A percentile compares a stretch with the other conserved stretches of the same genome.
Evolutionary conservation across 2,329 filamentous ascomycete genomes (phyloP).

Genomic region (Conoideocrella luteorostrata): DNA sequence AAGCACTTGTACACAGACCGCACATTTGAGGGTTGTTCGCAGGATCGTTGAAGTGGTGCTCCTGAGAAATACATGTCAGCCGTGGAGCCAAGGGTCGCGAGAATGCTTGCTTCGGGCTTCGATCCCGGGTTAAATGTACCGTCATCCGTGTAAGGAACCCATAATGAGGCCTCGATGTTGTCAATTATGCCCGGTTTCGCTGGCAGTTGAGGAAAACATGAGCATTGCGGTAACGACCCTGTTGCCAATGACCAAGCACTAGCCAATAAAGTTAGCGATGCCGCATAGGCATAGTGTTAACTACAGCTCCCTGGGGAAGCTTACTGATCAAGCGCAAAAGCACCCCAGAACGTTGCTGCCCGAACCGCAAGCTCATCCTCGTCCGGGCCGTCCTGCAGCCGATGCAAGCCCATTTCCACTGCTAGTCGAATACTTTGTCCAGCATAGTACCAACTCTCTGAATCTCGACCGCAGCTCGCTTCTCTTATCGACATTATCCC

Average conservation of each 20-base stretch:
- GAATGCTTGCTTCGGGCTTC: no score
- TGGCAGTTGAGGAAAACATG: conserved; percentile 48
- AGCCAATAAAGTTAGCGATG: no score
- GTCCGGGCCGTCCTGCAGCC: conserved; percentile 40
- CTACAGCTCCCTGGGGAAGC: no score
- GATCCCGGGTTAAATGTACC: no score
- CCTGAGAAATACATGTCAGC: conserved; percentile 26
- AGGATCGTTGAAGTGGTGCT: conserved; percentile 46
- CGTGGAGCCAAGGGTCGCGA: no score
- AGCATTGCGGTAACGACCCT: conserved; percentile 54
- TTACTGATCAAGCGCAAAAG: conserved; percentile 58
- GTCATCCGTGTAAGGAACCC: conserved; percentile 53
- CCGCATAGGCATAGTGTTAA: no score
- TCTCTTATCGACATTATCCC: conserved; percentile 72
- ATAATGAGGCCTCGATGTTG: conserved; percentile 52
- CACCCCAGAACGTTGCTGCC: conserved; percentile 56
- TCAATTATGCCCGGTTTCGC: conserved; percentile 55
- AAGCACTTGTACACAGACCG: conserved; percentile 63
- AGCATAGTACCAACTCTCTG: conserved; percentile 65
- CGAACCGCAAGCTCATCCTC: conserved; percentile 53
- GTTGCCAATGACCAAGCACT: conserved; percentile 62
- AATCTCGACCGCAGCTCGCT: conserved; percentile 65
- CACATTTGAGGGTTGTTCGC: conserved; percentile 60
- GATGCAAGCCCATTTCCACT: conserved; percentile 64
- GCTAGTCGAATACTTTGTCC: conserved; percentile 67